These are phyloP conservation scores for Schizosaccharomyces lindneri DNA, from an alignment of 805 yeast species.

Conservation along the genomic window DNA sequence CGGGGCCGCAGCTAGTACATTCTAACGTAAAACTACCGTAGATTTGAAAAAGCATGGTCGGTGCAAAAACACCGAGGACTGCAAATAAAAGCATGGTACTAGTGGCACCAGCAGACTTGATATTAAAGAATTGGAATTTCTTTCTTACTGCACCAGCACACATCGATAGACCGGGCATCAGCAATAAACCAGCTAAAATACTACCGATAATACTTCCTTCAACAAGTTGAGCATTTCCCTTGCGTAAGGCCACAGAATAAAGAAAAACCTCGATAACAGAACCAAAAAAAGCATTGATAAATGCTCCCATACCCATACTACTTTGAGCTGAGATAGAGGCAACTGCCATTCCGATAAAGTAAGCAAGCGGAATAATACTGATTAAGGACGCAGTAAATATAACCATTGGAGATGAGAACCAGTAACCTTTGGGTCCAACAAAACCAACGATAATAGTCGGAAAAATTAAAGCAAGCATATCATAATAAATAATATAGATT, in stretches of 20 bases:
- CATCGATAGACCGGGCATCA: conserved; percentile 88
- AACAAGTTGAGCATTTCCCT: conserved; percentile 65
- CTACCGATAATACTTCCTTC: conserved; percentile 94
- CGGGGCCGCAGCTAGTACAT: conserved; percentile 32
- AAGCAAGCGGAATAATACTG: conserved; percentile 80
- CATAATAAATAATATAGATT: conserved; percentile 76
- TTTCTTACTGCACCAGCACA: conserved; percentile 86
- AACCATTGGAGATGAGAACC: conserved; percentile 33
- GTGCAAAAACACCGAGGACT: conserved; percentile 72
- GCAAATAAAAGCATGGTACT: conserved; percentile 88
- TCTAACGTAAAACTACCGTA: conserved; percentile 65
- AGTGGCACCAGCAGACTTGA: conserved; percentile 88
- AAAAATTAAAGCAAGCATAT: conserved; percentile 50
- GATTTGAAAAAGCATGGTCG: conserved; percentile 69
- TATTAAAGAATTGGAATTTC: conserved; percentile 86
- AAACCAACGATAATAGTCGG: conserved; percentile 65
- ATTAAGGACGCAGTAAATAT: conserved; percentile 54
- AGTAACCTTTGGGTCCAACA: conserved; percentile 20
- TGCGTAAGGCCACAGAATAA: conserved; percentile 73
- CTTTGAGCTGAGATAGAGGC: conserved; percentile 96
- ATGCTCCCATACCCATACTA: conserved; percentile 97
- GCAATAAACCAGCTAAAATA: conserved; percentile 68
- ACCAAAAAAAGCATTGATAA: conserved; percentile 89
- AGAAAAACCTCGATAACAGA: conserved; percentile 81
- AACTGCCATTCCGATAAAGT: conserved; percentile 96